A percentile compares a stretch with the other conserved stretches of the same genome.
Conservation (phyloP, 2,329 filamentous ascomycete species). For the Scedosporium apiospermum region DNA sequence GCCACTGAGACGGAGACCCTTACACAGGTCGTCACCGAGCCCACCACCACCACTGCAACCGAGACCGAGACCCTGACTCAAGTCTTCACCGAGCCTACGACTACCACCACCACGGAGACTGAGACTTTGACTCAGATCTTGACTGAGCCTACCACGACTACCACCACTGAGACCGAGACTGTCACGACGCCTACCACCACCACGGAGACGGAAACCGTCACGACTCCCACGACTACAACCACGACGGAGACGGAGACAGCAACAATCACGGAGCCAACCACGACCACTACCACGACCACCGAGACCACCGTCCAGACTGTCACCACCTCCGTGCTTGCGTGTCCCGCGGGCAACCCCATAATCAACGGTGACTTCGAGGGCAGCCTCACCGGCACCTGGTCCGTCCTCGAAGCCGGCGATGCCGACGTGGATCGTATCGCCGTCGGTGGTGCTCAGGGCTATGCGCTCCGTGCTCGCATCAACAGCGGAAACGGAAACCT, state of each 20-base stretch:
- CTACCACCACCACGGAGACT: background rate
- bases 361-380: slow-evolving; percentile 18
- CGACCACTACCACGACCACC: background rate
- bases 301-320: background rate
- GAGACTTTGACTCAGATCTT: background rate
- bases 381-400: slow-evolving; percentile 6
- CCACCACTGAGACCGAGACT: background rate
- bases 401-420: background rate
- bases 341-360: background rate
- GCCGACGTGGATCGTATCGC: background rate
- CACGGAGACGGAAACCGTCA: background rate
- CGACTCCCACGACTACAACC: background rate
- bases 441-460: background rate
- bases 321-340: background rate
- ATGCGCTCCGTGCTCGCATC: background rate
- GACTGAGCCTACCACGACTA: background rate
- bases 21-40: background rate
- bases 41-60: background rate
- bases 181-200: background rate
- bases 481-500: background rate
- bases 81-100: background rate
- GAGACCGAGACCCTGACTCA: background rate
- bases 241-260: background rate
- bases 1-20: background rate
- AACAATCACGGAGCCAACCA: background rate